Percentiles rank a stretch among this genome's conserved stretches.
Conservation (phyloP, 805 yeast genomes). For the Saccharomycopsis sp. region DNA sequence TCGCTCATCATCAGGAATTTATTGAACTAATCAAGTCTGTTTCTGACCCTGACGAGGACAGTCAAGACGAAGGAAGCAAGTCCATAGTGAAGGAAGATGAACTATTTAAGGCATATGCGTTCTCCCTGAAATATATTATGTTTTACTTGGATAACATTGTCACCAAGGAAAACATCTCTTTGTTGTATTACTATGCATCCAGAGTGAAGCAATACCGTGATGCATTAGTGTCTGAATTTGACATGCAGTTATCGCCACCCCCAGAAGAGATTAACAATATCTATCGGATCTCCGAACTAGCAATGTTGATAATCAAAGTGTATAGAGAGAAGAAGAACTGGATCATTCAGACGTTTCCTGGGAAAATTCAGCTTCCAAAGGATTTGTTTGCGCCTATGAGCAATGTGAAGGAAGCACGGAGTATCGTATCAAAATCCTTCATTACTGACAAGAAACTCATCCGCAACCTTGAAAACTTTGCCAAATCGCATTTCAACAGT, state of each 20-base stretch:
- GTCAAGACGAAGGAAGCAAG: constrained; percentile 5
- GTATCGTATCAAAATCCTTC: constrained; percentile 46
- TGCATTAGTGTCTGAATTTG: constrained; percentile 34
- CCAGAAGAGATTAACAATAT: constrained; percentile 35
- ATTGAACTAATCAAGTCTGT: constrained; percentile 32
- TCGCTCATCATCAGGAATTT: constrained; percentile 72
- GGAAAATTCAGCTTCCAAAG: constrained; percentile 59
- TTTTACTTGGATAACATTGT: constrained; percentile 57
- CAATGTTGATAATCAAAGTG: constrained; percentile 59
- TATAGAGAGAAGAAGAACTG: constrained; percentile 42
- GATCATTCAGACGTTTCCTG: constrained; percentile 78
- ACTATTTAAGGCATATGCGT: constrained; percentile 40
- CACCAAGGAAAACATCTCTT: constrained; percentile 58
- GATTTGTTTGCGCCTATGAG: constrained; percentile 64
- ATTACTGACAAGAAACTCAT: constrained; percentile 42
- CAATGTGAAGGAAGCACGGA: constrained; percentile 51
- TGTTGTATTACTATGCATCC: constrained; percentile 69
- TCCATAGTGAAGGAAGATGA: neutral
- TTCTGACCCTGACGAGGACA: constrained; percentile 18
- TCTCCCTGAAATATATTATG: constrained; percentile 52
- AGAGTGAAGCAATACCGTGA: constrained; percentile 76
- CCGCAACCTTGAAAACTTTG: neutral
- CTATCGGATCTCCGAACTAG: constrained; percentile 65
- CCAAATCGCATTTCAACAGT: neutral
- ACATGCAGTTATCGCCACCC: constrained; percentile 22